Conservation (phyloP, 1,284 basidiomycete species). For the Takashimella tepidaria region DNA sequence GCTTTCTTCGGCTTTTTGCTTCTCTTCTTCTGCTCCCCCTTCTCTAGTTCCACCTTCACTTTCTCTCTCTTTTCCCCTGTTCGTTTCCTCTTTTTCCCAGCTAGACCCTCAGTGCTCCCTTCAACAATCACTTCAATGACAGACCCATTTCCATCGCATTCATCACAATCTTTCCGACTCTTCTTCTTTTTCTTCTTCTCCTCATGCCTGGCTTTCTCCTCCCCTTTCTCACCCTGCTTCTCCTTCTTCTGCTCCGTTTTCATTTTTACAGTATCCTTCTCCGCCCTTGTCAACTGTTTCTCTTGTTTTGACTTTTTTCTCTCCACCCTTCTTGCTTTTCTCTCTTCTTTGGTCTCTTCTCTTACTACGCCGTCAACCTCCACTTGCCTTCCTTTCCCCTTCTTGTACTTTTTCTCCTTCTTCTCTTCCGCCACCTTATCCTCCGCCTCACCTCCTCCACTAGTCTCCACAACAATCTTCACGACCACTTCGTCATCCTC, state of each 20-base stretch:
- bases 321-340: slow-evolving; percentile 13
- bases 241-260: slow-evolving; percentile 3
- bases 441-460: not conserved
- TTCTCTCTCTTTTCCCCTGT: not conserved
- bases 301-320: slow-evolving; percentile 15
- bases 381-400: slow-evolving; percentile 5
- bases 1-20: not conserved
- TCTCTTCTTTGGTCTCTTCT: slow-evolving; percentile 25
- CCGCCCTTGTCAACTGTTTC: slow-evolving; percentile 10
- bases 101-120: not conserved
- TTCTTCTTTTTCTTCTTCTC: slow-evolving; percentile 10
- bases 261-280: slow-evolving; percentile 1
- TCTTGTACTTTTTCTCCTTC: slow-evolving; percentile 4
- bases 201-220: slow-evolving; percentile 5
- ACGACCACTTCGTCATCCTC: slow-evolving; percentile 1
- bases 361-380: not conserved
- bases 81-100: no score
- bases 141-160: not conserved
- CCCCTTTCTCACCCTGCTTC: slow-evolving; percentile 5
- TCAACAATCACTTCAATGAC: not conserved
- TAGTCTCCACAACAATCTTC: not conserved
- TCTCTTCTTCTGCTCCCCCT: not conserved
- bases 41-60: not conserved
- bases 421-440: slow-evolving; percentile 1
- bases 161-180: slow-evolving; percentile 14